Conservation (phyloP, 2,329 filamentous ascomycete species). For the Alternaria triticina region DNA sequence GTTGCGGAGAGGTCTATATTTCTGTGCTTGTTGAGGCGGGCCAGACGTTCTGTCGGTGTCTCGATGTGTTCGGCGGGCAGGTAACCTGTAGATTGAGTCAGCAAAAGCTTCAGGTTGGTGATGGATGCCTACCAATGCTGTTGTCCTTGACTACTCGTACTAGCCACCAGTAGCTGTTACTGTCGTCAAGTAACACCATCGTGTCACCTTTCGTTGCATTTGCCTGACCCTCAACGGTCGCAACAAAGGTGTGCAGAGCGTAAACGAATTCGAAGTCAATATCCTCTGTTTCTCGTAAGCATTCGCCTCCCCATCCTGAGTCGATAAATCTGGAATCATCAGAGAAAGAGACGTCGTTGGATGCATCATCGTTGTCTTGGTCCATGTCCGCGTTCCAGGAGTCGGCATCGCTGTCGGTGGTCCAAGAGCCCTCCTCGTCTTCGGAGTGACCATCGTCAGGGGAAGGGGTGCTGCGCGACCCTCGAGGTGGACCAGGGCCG, state of each 20-base stretch:
- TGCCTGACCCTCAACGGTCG: constrained; percentile 96
- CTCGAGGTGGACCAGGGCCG: constrained; percentile 1
- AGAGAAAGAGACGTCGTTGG: constrained; percentile 63
- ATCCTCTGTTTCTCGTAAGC: constrained; percentile 95
- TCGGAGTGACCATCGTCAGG: constrained; percentile 4
- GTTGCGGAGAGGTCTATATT: constrained; percentile 86
- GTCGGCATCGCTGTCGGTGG: constrained; percentile 48
- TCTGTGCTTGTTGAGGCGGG: constrained; percentile 93
- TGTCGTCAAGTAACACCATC: constrained; percentile 97
- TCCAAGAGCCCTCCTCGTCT: constrained; percentile 40
- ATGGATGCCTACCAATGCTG: constrained; percentile 72
- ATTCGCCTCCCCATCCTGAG: constrained; percentile 75
- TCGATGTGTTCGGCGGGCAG: constrained; percentile 98
- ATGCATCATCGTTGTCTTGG: constrained; percentile 62
- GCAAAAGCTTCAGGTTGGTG: background rate
- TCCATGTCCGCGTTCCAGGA: constrained; percentile 44
- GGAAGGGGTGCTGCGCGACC: constrained; percentile 17
- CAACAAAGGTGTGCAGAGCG: constrained; percentile 95
- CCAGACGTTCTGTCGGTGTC: constrained; percentile 92
- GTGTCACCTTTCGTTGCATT: constrained; percentile 98
- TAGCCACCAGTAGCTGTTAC: constrained; percentile 99
- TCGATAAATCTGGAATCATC: constrained; percentile 70
- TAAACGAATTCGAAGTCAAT: constrained; percentile 99
- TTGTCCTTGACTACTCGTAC: constrained; percentile 97
- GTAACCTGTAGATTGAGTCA: constrained; percentile 71